Evolutionary conservation across 768 basidiomycete genomes (phyloP).

Genomic region (Amanita jacksonii): DNA sequence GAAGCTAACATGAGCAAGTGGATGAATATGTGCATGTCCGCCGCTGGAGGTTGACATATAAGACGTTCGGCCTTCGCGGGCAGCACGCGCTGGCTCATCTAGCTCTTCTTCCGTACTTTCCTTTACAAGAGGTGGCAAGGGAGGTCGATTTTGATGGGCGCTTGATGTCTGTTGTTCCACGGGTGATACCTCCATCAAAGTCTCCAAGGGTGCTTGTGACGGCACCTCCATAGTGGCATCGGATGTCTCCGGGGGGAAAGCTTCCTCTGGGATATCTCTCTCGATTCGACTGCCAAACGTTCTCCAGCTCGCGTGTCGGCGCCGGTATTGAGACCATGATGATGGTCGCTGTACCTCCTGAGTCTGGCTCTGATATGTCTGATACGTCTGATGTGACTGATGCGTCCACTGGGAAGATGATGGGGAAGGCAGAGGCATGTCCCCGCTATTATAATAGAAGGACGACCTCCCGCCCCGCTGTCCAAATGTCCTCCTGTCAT

Average conservation of each 20-base stretch:
- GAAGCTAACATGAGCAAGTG: constrained; percentile 33
- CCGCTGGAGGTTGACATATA: constrained; percentile 17
- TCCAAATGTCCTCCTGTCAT: constrained; percentile 2
- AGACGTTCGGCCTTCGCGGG: constrained; percentile 2
- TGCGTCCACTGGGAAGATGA: not conserved
- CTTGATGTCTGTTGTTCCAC: no score
- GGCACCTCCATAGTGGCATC: no score
- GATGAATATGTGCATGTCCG: constrained; percentile 38
- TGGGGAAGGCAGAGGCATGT: not conserved
- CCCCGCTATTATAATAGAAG: not conserved
- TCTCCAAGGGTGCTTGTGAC: no score
- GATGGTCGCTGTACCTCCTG: not conserved
- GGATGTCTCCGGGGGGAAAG: not conserved
- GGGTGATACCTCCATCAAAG: no score
- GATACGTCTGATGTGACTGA: not conserved
- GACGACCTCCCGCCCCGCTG: constrained; percentile 1
- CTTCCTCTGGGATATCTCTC: not conserved
- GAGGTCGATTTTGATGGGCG: no score
- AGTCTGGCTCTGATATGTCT: not conserved
- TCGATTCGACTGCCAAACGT: not conserved
- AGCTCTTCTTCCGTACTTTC: no score
- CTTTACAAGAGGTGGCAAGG: no score
- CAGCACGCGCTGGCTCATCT: not conserved
- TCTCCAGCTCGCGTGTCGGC: constrained; percentile 5
- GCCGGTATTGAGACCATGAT: not conserved